phyloP scores from a whole-genome alignment of 31 red algal genomes.

The Asparagopsis taxiformis region DNA sequence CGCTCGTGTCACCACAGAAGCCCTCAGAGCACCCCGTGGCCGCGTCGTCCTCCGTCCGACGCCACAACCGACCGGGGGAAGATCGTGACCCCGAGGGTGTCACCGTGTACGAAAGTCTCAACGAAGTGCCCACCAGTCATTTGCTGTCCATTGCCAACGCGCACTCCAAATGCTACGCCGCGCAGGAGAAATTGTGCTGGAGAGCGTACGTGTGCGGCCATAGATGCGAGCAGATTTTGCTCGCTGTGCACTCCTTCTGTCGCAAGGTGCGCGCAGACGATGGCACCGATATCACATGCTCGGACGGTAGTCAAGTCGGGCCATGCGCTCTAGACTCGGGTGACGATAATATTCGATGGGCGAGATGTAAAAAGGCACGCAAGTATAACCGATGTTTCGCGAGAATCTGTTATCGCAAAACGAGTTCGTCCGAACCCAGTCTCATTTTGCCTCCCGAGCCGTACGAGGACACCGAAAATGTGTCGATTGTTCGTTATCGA shows the following conservation, averaged over 20 bases:
- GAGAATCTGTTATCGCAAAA: conserved; percentile 28
- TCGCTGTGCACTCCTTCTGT: conserved; percentile 40
- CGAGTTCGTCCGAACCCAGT: neutral
- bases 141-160: neutral
- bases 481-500: conserved; percentile 51
- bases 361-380: conserved; percentile 34
- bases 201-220: conserved; percentile 41
- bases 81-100: conserved; percentile 29
- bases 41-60: neutral
- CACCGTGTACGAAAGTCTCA: conserved; percentile 37
- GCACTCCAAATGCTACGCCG: conserved; percentile 5
- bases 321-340: neutral
- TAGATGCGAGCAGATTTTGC: conserved; percentile 43
- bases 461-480: conserved; percentile 21
- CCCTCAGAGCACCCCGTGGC: neutral
- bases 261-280: neutral
- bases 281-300: neutral
- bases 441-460: neutral
- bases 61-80: conserved; percentile 14
- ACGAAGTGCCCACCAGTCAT: conserved; percentile 24
- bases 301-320: neutral
- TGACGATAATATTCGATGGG: conserved; percentile 4
- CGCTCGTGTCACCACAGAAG: neutral
- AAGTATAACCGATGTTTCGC: conserved; percentile 54
- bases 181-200: neutral